Evolutionary conservation across 2,329 filamentous ascomycete genomes (phyloP).

Genomic region (Talaromyces sp.): DNA sequence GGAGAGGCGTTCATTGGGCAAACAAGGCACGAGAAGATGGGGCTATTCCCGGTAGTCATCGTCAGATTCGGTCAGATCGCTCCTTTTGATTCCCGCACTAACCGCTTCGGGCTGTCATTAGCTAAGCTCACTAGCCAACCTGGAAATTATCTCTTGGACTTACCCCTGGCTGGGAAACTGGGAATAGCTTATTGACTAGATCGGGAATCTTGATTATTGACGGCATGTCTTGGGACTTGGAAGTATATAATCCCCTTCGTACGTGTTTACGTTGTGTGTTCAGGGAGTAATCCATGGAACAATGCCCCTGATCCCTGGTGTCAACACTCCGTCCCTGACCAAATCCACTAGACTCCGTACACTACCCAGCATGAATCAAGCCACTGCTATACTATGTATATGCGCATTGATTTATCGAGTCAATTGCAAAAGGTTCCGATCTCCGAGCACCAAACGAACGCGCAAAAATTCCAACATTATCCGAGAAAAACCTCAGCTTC

Average conservation of each 20-base stretch:
- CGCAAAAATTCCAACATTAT: background rate
- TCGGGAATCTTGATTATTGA: background rate
- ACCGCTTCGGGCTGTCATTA: conserved; percentile 2
- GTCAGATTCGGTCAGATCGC: background rate
- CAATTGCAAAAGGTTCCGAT: background rate
- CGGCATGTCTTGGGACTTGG: background rate
- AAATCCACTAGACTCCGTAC: background rate
- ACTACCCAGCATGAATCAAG: background rate
- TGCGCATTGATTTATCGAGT: background rate
- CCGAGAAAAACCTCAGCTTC: background rate
- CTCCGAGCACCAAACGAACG: background rate
- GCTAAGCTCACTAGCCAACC: background rate
- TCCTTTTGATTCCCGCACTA: background rate
- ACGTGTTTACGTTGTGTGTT: background rate
- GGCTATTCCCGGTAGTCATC: conserved; percentile 3
- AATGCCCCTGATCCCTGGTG: background rate
- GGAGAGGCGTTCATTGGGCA: background rate
- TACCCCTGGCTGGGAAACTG: background rate
- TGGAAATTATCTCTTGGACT: background rate
- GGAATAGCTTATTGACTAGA: background rate
- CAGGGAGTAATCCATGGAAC: background rate
- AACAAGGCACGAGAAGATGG: background rate
- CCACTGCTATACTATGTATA: background rate
- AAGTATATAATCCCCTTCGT: background rate
- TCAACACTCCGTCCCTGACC: background rate